These are phyloP conservation scores for Cicer yamashitae DNA, from an alignment of 306 rosid species.

Conservation along the genomic window DNA sequence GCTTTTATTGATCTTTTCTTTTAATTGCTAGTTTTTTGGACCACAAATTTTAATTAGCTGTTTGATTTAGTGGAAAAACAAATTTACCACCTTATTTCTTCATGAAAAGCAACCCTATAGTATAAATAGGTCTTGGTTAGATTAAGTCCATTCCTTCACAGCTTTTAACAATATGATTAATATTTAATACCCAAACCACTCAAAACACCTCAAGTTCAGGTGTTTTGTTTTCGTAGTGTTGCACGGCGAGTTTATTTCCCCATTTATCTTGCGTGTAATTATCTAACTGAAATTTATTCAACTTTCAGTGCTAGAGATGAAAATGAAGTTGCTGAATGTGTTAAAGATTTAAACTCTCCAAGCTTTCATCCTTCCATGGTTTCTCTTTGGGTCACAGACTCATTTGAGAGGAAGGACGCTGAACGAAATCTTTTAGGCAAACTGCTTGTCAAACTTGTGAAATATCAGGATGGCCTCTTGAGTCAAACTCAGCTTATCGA, in stretches of 20 bases:
- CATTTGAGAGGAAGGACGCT: constrained; percentile 80
- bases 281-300: constrained; percentile 15
- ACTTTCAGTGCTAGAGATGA: constrained; percentile 83
- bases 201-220: not conserved
- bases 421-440: constrained; percentile 76
- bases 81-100: constrained; percentile 1
- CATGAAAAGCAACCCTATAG: not conserved
- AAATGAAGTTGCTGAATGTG: constrained; percentile 72
- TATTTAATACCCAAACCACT: constrained; percentile 11
- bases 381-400: constrained; percentile 80
- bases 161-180: constrained; percentile 23
- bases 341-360: constrained; percentile 79
- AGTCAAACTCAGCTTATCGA: constrained; percentile 64
- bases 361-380: constrained; percentile 86
- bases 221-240: not conserved
- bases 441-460: constrained; percentile 73
- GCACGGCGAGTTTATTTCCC: constrained; percentile 2
- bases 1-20: constrained; percentile 1
- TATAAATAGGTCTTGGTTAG: constrained; percentile 30
- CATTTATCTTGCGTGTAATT: not conserved
- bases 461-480: constrained; percentile 61
- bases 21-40: not conserved
- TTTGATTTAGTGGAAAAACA: not conserved
- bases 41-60: not conserved
- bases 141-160: constrained; percentile 3